Evolutionary conservation across 257 asterid species (phyloP).

Genomic region (Capsicum pubescens): DNA sequence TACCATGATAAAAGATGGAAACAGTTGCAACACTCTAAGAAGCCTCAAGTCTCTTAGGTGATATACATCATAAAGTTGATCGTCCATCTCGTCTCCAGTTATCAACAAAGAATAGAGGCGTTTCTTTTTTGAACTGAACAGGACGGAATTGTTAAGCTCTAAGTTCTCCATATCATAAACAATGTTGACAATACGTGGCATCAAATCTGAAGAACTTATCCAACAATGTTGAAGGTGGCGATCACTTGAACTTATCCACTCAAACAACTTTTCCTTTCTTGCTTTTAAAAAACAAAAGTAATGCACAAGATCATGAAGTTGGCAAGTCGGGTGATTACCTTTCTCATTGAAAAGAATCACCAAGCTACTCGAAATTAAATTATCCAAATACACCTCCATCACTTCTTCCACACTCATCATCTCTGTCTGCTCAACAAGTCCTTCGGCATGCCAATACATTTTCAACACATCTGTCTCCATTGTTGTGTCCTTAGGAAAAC

Average conservation of each 20-base stretch:
- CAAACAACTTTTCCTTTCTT: constrained; percentile 15
- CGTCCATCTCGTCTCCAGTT: not conserved
- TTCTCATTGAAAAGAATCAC: constrained; percentile 27
- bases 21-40: constrained; percentile 29
- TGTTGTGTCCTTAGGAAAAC: not conserved
- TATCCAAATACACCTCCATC: constrained; percentile 24
- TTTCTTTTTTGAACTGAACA: not conserved
- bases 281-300: constrained; percentile 35
- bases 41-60: constrained; percentile 31
- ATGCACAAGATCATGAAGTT: constrained; percentile 38
- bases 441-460: constrained; percentile 38
- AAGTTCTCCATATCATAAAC: rapidly evolving
- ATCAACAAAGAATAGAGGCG: not conserved
- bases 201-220: not conserved
- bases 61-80: not conserved
- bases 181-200: not conserved
- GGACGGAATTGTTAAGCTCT: not conserved
- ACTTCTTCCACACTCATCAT: not conserved
- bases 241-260: not conserved
- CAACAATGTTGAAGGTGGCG: too few relatives aligned
- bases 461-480: constrained; percentile 16
- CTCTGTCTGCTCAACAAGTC: constrained; percentile 27
- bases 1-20: not conserved
- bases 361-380: constrained; percentile 37
- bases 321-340: constrained; percentile 21